A percentile compares a stretch with the other conserved stretches of the same genome.
These are phyloP conservation scores for Sextonia rubra DNA, from an alignment of 164 flowering plant genomes.

Conservation along the genomic window DNA sequence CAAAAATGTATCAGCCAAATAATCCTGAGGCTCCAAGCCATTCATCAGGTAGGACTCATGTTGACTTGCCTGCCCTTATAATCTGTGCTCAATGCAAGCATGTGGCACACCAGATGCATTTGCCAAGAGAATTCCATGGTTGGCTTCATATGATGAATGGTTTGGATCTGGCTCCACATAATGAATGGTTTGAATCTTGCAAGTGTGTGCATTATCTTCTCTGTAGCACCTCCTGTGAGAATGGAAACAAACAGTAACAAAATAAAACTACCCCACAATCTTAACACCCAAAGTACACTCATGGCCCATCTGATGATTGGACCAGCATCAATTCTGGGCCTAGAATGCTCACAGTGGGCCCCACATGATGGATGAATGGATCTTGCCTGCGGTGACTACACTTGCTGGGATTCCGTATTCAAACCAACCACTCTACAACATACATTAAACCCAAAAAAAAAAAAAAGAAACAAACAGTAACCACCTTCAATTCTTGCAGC, in stretches of 20 bases:
- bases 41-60: too few relatives aligned
- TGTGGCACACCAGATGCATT: too few relatives aligned
- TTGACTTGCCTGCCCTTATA: too few relatives aligned
- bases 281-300: not conserved
- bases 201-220: too few relatives aligned
- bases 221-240: not conserved
- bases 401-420: not conserved
- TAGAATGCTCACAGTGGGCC: not conserved
- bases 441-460: not conserved
- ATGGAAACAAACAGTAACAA: not conserved
- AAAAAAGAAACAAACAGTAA: conserved; percentile 8
- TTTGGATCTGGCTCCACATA: not conserved
- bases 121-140: too few relatives aligned
- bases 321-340: not conserved
- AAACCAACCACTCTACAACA: not conserved
- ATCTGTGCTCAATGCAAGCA: too few relatives aligned
- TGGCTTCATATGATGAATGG: too few relatives aligned
- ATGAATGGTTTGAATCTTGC: not conserved
- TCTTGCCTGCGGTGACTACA: not conserved
- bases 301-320: not conserved
- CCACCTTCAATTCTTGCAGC: conserved; percentile 83
- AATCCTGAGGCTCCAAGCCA: too few relatives aligned
- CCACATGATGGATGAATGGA: not conserved
- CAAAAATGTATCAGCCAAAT: too few relatives aligned
- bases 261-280: not conserved